Base-by-base conservation (phyloP, 352 stramenopile species). In the Pythium chondricola region DNA sequence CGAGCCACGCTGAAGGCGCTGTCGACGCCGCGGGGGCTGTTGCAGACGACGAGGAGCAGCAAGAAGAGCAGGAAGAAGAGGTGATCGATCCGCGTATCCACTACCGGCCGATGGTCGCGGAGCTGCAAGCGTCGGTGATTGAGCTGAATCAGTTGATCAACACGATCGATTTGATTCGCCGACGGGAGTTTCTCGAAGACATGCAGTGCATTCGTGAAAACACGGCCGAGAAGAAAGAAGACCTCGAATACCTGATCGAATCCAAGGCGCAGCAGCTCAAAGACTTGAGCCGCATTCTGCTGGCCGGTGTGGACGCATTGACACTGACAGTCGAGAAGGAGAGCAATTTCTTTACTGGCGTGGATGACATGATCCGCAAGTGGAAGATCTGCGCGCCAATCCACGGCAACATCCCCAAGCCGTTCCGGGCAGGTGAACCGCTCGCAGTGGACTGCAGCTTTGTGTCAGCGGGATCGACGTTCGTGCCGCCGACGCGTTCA, bases 351-450 rank as follows among this genome's bases (percentile, higher is more conserved):
- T 94, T 94, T 41, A 68, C 87, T 30, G 83, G 80, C 21, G 69
- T 90, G 29, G 75, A 58, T 52, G 71, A 88, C n/a, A 67, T 92
- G 49, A 61, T 92, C 35, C 74, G 69, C 44, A 88, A 87, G 45
- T 94, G 83, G 83, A 92, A 92, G 50, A 75, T 94, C 33, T 91
- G 77, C 39, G 83, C 83, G 35, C 83, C 83, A 11, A 86, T 91
- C 24, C 83, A 94, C 45, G 83, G 83, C 40, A 92, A 85, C 21
- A 94, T 94, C 48, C 80, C 83, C 3, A 92, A 92, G 59, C 83
- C 83, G 3, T 94, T 94, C 43, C 78, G 83, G 16, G 80, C 80
- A 0, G 83, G 83, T 14, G 83, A 94, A 49, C 78, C 80, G 6
- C 62, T 94, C 7, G 83, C 83, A 2, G 73, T 94, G 14, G 83